Percentiles rank a stretch among this genome's conserved stretches.
phyloP scores from a whole-genome alignment of 768 basidiomycete genomes.

The Lactifluus piperatus region DNA sequence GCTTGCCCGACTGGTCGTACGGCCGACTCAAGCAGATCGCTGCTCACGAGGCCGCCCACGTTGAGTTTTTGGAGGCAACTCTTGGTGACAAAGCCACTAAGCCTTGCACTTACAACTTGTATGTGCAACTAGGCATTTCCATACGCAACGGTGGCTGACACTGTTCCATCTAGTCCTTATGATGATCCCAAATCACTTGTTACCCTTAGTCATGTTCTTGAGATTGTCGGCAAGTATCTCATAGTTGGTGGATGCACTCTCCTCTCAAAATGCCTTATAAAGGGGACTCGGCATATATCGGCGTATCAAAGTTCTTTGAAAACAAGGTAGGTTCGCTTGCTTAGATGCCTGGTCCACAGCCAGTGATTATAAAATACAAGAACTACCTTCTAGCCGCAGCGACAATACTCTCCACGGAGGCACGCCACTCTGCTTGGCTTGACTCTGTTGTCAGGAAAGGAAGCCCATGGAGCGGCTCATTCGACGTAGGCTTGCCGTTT shows the following conservation, averaged over 20 bases:
- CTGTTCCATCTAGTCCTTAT: slow-evolving; percentile 31
- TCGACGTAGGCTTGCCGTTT: slow-evolving; percentile 32
- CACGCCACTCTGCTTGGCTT: slow-evolving; percentile 59
- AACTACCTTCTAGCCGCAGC: slow-evolving; percentile 46
- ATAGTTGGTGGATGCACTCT: not conserved
- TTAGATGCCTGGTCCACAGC: slow-evolving; percentile 20
- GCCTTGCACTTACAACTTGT: slow-evolving; percentile 35
- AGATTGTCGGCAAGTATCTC: slow-evolving; percentile 35
- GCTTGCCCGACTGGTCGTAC: slow-evolving; percentile 31
- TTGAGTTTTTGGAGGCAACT: slow-evolving; percentile 28
- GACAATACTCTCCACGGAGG: slow-evolving; percentile 49
- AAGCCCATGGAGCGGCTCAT: slow-evolving; percentile 49
- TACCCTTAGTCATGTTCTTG: slow-evolving; percentile 41
- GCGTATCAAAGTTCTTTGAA: slow-evolving; percentile 40
- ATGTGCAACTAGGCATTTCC: not conserved
- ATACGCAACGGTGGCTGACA: not conserved
- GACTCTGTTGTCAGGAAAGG: slow-evolving; percentile 38
- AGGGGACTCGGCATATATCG: slow-evolving; percentile 44
- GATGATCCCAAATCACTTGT: slow-evolving; percentile 41
- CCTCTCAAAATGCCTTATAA: not conserved
- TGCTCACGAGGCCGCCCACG: slow-evolving; percentile 36
- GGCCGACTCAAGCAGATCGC: slow-evolving; percentile 31
- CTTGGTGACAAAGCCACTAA: slow-evolving; percentile 31
- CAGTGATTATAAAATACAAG: slow-evolving; percentile 14
- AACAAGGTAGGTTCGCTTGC: slow-evolving; percentile 32